Percentiles rank a stretch among this genome's conserved stretches.
These are phyloP conservation scores for Ustilago curta DNA, from an alignment of 1,284 basidiomycete genomes.

Conservation along the genomic window DNA sequence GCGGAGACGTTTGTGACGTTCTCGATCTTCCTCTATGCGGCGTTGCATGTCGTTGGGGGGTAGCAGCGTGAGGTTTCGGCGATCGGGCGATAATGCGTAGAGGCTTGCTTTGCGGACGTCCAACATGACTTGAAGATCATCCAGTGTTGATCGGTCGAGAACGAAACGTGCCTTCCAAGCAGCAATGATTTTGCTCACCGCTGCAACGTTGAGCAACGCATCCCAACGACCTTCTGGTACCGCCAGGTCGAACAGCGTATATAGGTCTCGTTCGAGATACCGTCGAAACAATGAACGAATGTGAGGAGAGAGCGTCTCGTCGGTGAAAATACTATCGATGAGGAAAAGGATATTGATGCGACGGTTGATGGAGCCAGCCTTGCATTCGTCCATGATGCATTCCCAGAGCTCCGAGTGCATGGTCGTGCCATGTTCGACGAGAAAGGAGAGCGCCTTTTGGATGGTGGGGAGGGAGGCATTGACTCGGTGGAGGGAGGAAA, in stretches of 20 bases:
- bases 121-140: constrained; percentile 25
- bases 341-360: constrained; percentile 93
- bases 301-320: constrained; percentile 28
- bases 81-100: constrained; percentile 28
- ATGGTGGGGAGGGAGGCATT: constrained; percentile 82
- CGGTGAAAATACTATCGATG: constrained; percentile 78
- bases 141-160: constrained; percentile 9
- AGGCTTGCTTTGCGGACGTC: constrained; percentile 15
- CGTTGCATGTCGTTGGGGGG: constrained; percentile 80
- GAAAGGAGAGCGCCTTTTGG: constrained; percentile 86
- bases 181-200: constrained; percentile 27
- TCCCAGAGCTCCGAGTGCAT: constrained; percentile 91
- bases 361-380: constrained; percentile 83
- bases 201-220: constrained; percentile 37
- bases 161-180: constrained; percentile 29
- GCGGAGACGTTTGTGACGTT: constrained; percentile 86
- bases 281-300: constrained; percentile 25
- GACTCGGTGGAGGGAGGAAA: constrained; percentile 61
- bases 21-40: constrained; percentile 92
- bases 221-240: constrained; percentile 43
- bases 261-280: constrained; percentile 32
- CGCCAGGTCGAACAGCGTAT: constrained; percentile 32
- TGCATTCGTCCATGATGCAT: constrained; percentile 89
- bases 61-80: constrained; percentile 69
- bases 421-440: constrained; percentile 83